phyloP scores from a whole-genome alignment of 257 asterid genomes.

The Coffea canephora region DNA sequence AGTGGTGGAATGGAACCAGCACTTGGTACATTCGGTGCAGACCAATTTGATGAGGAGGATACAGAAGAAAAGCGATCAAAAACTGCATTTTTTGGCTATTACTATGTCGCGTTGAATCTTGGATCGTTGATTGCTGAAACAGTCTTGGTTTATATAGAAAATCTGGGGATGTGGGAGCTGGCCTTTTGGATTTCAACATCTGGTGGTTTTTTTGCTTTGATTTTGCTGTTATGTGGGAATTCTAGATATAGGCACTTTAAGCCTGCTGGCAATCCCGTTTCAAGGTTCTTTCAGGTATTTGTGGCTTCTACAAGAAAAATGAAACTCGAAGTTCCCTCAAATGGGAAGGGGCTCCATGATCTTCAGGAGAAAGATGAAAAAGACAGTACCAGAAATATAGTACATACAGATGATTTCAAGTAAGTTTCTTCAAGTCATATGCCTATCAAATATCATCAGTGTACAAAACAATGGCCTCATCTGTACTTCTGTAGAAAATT shows the following conservation, averaged over 20 bases:
- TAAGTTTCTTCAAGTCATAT: slow-evolving; percentile 24
- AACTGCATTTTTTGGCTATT: slow-evolving; percentile 61
- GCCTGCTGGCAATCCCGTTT: slow-evolving; percentile 64
- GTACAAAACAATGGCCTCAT: neutral
- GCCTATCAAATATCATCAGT: neutral
- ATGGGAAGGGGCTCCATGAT: slow-evolving; percentile 60
- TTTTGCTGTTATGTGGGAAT: slow-evolving; percentile 52
- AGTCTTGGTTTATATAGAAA: slow-evolving; percentile 57
- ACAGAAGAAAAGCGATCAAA: slow-evolving; percentile 57
- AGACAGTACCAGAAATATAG: slow-evolving; percentile 42
- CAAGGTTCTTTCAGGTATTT: slow-evolving; percentile 63
- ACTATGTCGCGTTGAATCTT: slow-evolving; percentile 68
- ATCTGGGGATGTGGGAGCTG: slow-evolving; percentile 64
- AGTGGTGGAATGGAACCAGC: slow-evolving; percentile 92
- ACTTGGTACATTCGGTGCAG: slow-evolving; percentile 78
- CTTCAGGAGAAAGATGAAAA: slow-evolving; percentile 36
- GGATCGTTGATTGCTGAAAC: slow-evolving; percentile 82
- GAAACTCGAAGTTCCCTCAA: slow-evolving; percentile 35
- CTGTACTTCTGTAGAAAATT: neutral
- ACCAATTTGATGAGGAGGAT: slow-evolving; percentile 79
- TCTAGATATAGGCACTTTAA: slow-evolving; percentile 52
- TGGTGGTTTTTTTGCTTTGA: slow-evolving; percentile 56
- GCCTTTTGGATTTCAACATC: slow-evolving; percentile 84
- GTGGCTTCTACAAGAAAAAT: slow-evolving; percentile 63
- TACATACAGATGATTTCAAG: slow-evolving; percentile 64